Conservation (phyloP, 176 grass and related monocot genomes). For the Metroxylon sagu region DNA sequence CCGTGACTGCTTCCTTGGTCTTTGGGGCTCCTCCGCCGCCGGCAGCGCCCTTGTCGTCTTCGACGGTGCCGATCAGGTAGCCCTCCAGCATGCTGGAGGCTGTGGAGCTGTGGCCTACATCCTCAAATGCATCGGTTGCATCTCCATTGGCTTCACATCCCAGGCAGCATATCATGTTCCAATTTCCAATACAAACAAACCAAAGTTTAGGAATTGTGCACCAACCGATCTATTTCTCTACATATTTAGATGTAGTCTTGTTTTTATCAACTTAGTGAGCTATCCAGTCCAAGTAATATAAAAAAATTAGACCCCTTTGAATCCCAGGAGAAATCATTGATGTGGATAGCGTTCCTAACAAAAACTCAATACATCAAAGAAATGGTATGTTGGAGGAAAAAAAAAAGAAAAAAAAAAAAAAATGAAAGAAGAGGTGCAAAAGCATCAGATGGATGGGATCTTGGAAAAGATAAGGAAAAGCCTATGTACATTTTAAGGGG, state of each 20-base stretch:
- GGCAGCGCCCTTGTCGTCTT: conserved; percentile 19
- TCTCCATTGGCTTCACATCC: conserved; percentile 48
- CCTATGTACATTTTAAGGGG: too few species aligned
- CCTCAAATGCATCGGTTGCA: conserved; percentile 65
- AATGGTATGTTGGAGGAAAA: not conserved
- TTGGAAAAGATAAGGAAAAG: too few species aligned
- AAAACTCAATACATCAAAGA: not conserved
- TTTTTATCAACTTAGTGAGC: not conserved
- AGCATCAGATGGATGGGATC: too few species aligned
- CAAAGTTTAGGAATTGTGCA: conserved; percentile 14
- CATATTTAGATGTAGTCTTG: too few species aligned
- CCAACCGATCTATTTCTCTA: too few species aligned
- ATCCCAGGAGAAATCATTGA: too few species aligned
- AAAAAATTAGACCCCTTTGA: not conserved
- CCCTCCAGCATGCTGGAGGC: conserved; percentile 63
- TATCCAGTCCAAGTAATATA: not conserved
- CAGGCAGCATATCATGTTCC: not conserved
- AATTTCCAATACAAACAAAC: conserved; percentile 6
- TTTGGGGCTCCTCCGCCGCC: conserved; percentile 1
- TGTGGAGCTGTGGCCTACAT: conserved; percentile 68
- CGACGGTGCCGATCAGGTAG: conserved; percentile 48
- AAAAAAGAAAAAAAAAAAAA: not conserved
- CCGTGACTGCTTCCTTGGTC: conserved; percentile 11
- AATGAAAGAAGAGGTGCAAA: not conserved
- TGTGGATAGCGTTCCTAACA: too few species aligned